Conservation (phyloP, 768 basidiomycete species). For the Hericium rajendrae region DNA sequence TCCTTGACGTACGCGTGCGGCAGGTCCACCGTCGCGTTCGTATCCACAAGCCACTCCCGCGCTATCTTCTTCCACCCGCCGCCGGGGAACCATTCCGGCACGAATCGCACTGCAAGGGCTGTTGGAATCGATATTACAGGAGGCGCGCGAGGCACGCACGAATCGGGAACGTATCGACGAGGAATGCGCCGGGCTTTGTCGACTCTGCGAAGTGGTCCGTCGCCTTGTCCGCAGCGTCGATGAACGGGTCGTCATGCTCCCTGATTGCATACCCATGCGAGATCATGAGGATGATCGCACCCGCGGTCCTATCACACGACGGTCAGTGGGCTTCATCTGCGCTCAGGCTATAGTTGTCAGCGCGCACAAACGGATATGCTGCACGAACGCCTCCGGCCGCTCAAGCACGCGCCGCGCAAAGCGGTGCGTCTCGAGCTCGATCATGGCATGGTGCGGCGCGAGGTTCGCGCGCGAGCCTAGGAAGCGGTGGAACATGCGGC, state of each 20-base stretch:
- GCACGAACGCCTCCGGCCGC: neutral
- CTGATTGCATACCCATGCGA: neutral
- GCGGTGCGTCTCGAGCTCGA: neutral
- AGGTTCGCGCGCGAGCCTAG: too few relatives aligned
- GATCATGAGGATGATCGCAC: neutral
- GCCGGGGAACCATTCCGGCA: constrained; percentile 7
- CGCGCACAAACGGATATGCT: neutral
- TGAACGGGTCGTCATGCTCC: neutral
- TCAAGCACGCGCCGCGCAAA: neutral
- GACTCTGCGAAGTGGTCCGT: neutral
- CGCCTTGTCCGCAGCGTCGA: neutral
- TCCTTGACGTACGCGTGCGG: neutral
- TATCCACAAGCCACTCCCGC: neutral
- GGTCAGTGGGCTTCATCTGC: neutral
- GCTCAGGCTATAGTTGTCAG: neutral
- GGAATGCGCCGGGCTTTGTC: neutral
- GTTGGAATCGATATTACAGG: neutral
- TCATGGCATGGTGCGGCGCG: neutral
- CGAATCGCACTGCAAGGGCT: neutral
- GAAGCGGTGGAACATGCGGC: too few relatives aligned
- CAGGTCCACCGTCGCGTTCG: neutral
- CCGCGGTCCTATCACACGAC: neutral
- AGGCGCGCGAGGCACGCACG: neutral
- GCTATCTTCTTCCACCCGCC: neutral
- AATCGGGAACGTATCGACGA: neutral